These are phyloP conservation scores for Pittosporum tobira DNA, from an alignment of 129 eudicot species.

Conservation along the genomic window DNA sequence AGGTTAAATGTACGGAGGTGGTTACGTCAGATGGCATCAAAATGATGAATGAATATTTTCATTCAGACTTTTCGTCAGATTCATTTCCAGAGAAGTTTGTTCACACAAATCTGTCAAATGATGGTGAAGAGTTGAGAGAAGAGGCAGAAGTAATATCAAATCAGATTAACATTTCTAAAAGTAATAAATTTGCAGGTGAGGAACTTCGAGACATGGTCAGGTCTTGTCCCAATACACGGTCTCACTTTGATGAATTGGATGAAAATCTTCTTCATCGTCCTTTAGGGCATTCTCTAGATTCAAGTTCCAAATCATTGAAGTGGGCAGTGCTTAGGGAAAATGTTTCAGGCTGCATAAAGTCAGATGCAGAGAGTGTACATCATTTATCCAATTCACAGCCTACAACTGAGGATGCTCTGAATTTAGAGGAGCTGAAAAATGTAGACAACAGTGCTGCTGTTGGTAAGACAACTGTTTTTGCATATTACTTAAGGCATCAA, in stretches of 20 bases:
- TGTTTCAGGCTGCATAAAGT: slow-evolving; percentile 15
- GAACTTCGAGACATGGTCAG: slow-evolving; percentile 24
- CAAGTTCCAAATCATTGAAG: slow-evolving; percentile 27
- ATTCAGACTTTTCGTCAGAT: slow-evolving; percentile 4
- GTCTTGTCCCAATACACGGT: slow-evolving; percentile 50
- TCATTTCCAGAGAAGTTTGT: slow-evolving; percentile 17
- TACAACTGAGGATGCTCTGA: slow-evolving; percentile 11
- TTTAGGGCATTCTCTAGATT: slow-evolving; percentile 25
- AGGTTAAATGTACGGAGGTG: slow-evolving; percentile 7
- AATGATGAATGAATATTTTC: slow-evolving; percentile 22
- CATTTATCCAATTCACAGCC: slow-evolving; percentile 12
- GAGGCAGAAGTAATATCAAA: slow-evolving; percentile 28
- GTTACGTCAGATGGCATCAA: slow-evolving; percentile 20
- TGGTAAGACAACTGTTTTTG: slow-evolving; percentile 31
- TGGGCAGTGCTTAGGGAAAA: slow-evolving; percentile 31
- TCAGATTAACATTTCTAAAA: slow-evolving; percentile 33
- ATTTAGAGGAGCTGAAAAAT: slow-evolving; percentile 29
- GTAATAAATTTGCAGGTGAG: slow-evolving; percentile 20
- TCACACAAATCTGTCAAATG: slow-evolving; percentile 16
- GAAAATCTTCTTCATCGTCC: neutral
- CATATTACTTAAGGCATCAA: slow-evolving; percentile 1
- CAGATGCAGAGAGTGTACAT: slow-evolving; percentile 12
- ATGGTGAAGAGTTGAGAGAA: slow-evolving; percentile 13
- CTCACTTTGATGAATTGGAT: slow-evolving; percentile 20
- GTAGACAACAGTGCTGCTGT: slow-evolving; percentile 27